phyloP scores from a whole-genome alignment of 805 yeast genomes.

The Candida ulmi region DNA sequence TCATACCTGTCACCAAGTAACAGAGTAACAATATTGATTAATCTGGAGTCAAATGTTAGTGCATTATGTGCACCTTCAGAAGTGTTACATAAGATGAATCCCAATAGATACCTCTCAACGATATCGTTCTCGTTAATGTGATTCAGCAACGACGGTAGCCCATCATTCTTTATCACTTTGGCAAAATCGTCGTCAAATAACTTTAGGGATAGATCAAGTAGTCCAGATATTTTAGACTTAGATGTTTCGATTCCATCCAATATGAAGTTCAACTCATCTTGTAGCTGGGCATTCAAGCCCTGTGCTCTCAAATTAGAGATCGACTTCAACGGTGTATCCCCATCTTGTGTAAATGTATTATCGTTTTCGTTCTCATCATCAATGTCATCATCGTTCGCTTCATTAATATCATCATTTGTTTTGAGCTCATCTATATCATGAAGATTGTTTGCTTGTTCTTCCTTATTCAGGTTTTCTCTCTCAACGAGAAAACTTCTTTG shows the following conservation, averaged over 20 bases:
- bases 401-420: slow-evolving; percentile 5
- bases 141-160: slow-evolving; percentile 6
- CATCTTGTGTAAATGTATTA: slow-evolving; percentile 2
- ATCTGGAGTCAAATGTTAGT: slow-evolving; percentile 1
- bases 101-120: slow-evolving; percentile 7
- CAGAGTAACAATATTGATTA: slow-evolving; percentile 1
- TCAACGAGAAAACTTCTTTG: slow-evolving; percentile 22
- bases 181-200: slow-evolving; percentile 19
- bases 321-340: slow-evolving; percentile 13
- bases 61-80: slow-evolving; percentile 1
- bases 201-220: slow-evolving; percentile 24
- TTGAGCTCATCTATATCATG: too few relatives aligned
- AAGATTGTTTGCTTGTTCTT: slow-evolving; percentile 6
- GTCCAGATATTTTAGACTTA: slow-evolving; percentile 8
- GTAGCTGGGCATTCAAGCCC: slow-evolving; percentile 29
- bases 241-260: slow-evolving; percentile 17
- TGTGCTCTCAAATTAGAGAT: slow-evolving; percentile 25
- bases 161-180: slow-evolving; percentile 9
- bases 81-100: slow-evolving; percentile 14
- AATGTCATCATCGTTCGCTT: slow-evolving; percentile 7
- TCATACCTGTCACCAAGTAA: too few relatives aligned
- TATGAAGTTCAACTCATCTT: slow-evolving; percentile 32
- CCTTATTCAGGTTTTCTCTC: slow-evolving; percentile 8
- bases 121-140: slow-evolving; percentile 2
- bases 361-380: slow-evolving; percentile 3